These are phyloP conservation scores for Casuarina cunninghamiana DNA, from an alignment of 306 rosid genomes.

Conservation along the genomic window DNA sequence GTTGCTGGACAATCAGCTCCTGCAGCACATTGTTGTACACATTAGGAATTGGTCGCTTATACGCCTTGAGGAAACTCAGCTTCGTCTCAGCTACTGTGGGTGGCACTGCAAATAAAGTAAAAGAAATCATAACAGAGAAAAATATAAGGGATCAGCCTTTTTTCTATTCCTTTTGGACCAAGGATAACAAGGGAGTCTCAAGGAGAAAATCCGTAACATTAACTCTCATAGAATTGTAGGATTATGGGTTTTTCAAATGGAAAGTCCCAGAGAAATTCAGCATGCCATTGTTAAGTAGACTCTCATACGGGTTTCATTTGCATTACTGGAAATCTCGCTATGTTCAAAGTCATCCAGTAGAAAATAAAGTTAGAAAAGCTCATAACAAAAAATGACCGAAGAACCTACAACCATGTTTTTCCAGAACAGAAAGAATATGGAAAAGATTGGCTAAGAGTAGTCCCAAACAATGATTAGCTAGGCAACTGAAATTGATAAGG, in stretches of 20 bases:
- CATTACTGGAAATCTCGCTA: neutral
- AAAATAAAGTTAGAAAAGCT: neutral
- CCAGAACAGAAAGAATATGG: neutral
- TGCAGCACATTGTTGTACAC: constrained; percentile 85
- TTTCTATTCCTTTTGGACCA: neutral
- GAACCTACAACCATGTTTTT: neutral
- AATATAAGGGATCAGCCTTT: constrained; percentile 2
- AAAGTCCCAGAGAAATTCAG: neutral
- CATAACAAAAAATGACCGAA: neutral
- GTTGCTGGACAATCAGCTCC: constrained; percentile 97
- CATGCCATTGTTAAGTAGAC: neutral
- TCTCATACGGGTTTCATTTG: neutral
- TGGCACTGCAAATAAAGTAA: constrained; percentile 53
- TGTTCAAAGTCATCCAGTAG: neutral
- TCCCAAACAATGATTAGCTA: neutral
- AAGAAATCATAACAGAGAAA: constrained; percentile 28
- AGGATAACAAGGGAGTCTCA: constrained; percentile 10
- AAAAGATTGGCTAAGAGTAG: neutral
- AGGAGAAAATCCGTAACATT: neutral
- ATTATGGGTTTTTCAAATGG: neutral
- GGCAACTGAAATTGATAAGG: neutral
- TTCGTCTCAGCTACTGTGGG: constrained; percentile 92
- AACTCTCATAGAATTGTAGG: constrained; percentile 1
- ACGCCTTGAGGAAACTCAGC: constrained; percentile 75
- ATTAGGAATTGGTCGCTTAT: constrained; percentile 89